Conservation (phyloP, 2,329 filamentous ascomycete species). For the Scedosporium aurantiacum region DNA sequence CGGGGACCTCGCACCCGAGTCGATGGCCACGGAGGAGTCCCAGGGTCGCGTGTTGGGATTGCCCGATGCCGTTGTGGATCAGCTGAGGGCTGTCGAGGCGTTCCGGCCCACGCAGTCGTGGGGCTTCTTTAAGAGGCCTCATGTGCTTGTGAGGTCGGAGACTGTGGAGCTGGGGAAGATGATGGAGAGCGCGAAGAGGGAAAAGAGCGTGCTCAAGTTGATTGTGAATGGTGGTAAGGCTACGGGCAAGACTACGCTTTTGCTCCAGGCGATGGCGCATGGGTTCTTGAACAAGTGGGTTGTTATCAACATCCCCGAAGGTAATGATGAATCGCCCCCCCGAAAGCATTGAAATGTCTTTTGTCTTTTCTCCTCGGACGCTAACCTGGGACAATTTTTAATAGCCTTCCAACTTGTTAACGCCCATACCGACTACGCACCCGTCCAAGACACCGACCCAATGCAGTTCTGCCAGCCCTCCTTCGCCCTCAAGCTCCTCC, state of each 20-base stretch:
- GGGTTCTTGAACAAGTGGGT: slow-evolving; percentile 78
- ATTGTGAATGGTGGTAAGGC: slow-evolving; percentile 64
- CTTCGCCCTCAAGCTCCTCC: slow-evolving; percentile 65
- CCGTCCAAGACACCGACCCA: slow-evolving; percentile 47
- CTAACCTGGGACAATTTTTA: background rate
- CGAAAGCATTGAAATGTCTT: background rate
- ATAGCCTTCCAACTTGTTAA: slow-evolving; percentile 71
- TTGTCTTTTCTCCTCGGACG: background rate
- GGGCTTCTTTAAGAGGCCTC: slow-evolving; percentile 74
- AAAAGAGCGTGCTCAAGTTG: slow-evolving; percentile 46
- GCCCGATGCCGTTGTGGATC: slow-evolving; percentile 60
- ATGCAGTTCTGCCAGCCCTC: slow-evolving; percentile 64
- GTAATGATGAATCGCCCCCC: slow-evolving; percentile 34
- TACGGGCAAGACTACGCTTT: slow-evolving; percentile 76
- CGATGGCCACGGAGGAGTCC: slow-evolving; percentile 41
- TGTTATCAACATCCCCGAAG: slow-evolving; percentile 81
- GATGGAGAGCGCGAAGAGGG: slow-evolving; percentile 35
- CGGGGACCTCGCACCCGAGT: slow-evolving; percentile 44
- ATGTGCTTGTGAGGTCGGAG: slow-evolving; percentile 66
- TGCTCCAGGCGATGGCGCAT: slow-evolving; percentile 74
- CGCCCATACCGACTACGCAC: slow-evolving; percentile 69
- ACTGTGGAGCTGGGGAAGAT: slow-evolving; percentile 59
- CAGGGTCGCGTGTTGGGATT: slow-evolving; percentile 60
- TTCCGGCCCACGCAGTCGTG: slow-evolving; percentile 89
- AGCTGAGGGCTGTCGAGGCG: slow-evolving; percentile 70